Conservation (phyloP, 768 basidiomycete genomes). For the Tricholomella constricta region DNA sequence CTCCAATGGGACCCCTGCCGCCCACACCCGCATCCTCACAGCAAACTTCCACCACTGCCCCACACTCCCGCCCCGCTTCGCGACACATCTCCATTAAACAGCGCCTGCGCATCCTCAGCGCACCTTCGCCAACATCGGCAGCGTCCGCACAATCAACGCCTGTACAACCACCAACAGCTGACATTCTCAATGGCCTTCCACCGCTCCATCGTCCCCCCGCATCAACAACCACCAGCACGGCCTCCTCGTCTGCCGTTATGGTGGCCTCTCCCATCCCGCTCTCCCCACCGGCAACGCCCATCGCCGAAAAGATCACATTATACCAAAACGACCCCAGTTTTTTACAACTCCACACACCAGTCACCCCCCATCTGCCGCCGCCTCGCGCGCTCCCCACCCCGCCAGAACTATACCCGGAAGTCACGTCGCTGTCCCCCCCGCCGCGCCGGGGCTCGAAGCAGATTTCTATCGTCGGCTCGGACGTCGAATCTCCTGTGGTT, state of each 20-base stretch:
- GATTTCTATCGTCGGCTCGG: conserved; percentile 36
- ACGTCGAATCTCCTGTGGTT: conserved; percentile 21
- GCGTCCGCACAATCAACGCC: conserved; percentile 27
- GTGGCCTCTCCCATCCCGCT: background rate
- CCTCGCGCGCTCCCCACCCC: conserved; percentile 30
- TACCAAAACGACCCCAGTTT: conserved; percentile 61
- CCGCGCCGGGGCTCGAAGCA: conserved; percentile 62
- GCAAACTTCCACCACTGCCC: conserved; percentile 39
- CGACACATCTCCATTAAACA: conserved; percentile 54
- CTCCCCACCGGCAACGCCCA: conserved; percentile 50
- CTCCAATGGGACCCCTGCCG: conserved; percentile 19
- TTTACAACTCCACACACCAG: conserved; percentile 53
- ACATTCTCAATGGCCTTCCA: conserved; percentile 1
- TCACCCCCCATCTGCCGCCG: conserved; percentile 37
- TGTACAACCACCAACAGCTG: conserved; percentile 22
- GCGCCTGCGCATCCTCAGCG: conserved; percentile 68
- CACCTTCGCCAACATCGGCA: conserved; percentile 44
- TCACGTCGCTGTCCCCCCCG: conserved; percentile 60
- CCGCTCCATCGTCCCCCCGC: too few species aligned
- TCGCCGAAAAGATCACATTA: conserved; percentile 62
- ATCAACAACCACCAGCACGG: background rate
- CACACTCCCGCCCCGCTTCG: conserved; percentile 30
- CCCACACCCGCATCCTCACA: conserved; percentile 19
- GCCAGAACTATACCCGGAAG: conserved; percentile 30
- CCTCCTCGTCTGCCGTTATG: conserved; percentile 8